A percentile compares a stretch with the other conserved stretches of the same genome.
These are phyloP conservation scores for Breynia disticha DNA, from an alignment of 441 rosid genomes.

Conservation along the genomic window DNA sequence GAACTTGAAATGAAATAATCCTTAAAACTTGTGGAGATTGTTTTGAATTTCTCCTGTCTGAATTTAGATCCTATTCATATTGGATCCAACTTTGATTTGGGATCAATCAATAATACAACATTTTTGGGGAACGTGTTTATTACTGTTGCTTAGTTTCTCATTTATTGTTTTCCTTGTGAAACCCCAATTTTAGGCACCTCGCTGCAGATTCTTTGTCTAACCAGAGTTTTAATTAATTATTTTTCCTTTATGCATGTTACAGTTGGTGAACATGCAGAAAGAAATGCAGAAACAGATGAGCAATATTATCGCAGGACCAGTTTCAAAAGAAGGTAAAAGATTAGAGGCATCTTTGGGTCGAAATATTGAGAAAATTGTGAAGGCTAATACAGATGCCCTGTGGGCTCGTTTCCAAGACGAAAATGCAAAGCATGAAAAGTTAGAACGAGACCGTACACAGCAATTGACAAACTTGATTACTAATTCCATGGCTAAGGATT, in stretches of 20 bases:
- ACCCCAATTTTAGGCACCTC: no score
- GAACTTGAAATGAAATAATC: no score
- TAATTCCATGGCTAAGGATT: slow-evolving; percentile 59
- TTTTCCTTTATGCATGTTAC: slow-evolving; percentile 9
- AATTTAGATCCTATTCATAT: no score
- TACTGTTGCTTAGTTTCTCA: no score
- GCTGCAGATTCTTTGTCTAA: background rate
- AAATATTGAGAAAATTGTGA: slow-evolving; percentile 56
- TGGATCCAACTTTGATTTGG: no score
- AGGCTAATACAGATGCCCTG: slow-evolving; percentile 67
- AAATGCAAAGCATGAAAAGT: slow-evolving; percentile 53
- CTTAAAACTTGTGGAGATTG: no score
- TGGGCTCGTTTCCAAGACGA: slow-evolving; percentile 90
- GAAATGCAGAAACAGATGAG: slow-evolving; percentile 81
- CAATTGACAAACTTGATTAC: slow-evolving; percentile 45
- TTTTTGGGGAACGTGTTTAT: no score
- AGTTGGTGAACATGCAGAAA: slow-evolving; percentile 60
- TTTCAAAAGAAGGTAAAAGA: slow-evolving; percentile 71
- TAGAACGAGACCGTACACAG: slow-evolving; percentile 44
- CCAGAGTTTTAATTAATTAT: background rate
- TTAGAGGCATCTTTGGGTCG: slow-evolving; percentile 68
- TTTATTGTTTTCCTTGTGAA: no score
- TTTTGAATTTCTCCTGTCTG: no score
- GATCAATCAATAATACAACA: no score
- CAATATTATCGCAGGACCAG: slow-evolving; percentile 38